phyloP scores from a whole-genome alignment of 805 yeast species.

The Saccharomycopsis babjevae region DNA sequence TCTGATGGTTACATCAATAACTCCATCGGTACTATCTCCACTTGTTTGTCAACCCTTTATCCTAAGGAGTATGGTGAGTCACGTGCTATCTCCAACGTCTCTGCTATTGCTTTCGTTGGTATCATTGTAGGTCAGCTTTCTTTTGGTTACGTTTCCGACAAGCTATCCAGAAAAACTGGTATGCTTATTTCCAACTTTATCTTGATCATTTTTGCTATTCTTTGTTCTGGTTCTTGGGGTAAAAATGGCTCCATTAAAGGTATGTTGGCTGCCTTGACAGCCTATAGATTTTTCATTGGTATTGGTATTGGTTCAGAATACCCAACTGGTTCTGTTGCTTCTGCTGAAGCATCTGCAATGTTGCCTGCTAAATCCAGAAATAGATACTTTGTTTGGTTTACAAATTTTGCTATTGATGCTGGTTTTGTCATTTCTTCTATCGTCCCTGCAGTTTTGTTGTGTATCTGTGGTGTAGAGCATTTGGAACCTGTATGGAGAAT shows the following conservation, averaged over 20 bases:
- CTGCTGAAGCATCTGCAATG: constrained; percentile 79
- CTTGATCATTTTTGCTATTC: constrained; percentile 66
- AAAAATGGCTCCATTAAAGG: constrained; percentile 51
- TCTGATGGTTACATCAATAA: constrained; percentile 91
- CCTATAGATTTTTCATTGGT: constrained; percentile 81
- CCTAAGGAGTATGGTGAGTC: constrained; percentile 53
- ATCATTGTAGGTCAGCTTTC: constrained; percentile 77
- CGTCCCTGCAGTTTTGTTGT: constrained; percentile 75
- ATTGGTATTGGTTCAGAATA: constrained; percentile 92
- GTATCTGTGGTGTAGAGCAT: constrained; percentile 69
- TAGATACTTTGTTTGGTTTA: constrained; percentile 82
- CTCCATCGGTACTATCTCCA: constrained; percentile 66
- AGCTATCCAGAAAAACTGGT: constrained; percentile 68
- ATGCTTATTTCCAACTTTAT: constrained; percentile 72
- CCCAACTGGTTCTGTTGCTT: constrained; percentile 87
- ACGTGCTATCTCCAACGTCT: constrained; percentile 64
- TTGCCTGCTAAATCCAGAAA: constrained; percentile 78
- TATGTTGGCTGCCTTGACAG: constrained; percentile 73
- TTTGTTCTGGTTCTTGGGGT: constrained; percentile 88
- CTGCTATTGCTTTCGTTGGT: constrained; percentile 87
- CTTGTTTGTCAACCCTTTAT: constrained; percentile 61
- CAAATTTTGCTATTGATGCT: constrained; percentile 76
- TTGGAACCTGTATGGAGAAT: constrained; percentile 86
- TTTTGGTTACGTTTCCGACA: constrained; percentile 77
- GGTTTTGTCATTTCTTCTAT: constrained; percentile 82